Evolutionary conservation across 139 green algal genomes (phyloP).

Genomic region (Tetraselmis striata): DNA sequence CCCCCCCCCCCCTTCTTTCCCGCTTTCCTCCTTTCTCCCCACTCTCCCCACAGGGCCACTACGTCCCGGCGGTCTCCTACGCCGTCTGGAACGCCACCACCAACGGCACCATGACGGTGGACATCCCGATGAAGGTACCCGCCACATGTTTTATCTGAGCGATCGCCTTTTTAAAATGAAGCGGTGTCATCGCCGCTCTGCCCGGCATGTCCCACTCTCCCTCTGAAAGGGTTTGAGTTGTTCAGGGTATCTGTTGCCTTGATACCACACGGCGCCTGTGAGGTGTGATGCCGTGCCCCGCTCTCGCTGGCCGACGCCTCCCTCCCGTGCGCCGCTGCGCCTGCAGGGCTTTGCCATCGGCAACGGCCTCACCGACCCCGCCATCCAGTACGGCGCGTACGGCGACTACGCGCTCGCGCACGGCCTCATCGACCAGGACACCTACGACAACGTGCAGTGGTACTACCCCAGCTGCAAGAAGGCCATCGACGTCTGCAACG

Average conservation of each 20-base stretch:
- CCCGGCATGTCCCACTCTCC: too few species aligned
- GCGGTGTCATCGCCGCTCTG: too few species aligned
- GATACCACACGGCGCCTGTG: too few species aligned
- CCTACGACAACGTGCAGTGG: slow-evolving; percentile 34
- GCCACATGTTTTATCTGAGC: too few species aligned
- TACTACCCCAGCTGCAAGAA: slow-evolving; percentile 50
- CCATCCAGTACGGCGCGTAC: slow-evolving; percentile 74
- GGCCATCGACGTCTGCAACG: slow-evolving; percentile 48
- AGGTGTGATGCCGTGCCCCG: too few species aligned
- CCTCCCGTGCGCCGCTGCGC: slow-evolving; percentile 4
- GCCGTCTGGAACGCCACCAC: slow-evolving; percentile 11
- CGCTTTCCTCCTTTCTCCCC: too few species aligned
- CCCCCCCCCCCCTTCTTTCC: too few species aligned
- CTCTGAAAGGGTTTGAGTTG: too few species aligned
- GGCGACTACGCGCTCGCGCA: slow-evolving; percentile 69
- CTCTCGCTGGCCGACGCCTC: too few species aligned
- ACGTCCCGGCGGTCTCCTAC: slow-evolving; percentile 23
- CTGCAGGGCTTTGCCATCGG: slow-evolving; percentile 68
- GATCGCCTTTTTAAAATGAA: too few species aligned
- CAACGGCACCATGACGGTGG: background rate
- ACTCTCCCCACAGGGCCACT: slow-evolving; percentile 31
- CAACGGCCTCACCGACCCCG: slow-evolving; percentile 89
- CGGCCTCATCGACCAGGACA: slow-evolving; percentile 51
- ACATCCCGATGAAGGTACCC: slow-evolving; percentile 17
- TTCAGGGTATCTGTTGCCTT: too few species aligned